A percentile compares a stretch with the other conserved stretches of the same genome.
These are phyloP conservation scores for Erythrophleum ivorense DNA, from an alignment of 331 rosid genomes.

Conservation along the genomic window DNA sequence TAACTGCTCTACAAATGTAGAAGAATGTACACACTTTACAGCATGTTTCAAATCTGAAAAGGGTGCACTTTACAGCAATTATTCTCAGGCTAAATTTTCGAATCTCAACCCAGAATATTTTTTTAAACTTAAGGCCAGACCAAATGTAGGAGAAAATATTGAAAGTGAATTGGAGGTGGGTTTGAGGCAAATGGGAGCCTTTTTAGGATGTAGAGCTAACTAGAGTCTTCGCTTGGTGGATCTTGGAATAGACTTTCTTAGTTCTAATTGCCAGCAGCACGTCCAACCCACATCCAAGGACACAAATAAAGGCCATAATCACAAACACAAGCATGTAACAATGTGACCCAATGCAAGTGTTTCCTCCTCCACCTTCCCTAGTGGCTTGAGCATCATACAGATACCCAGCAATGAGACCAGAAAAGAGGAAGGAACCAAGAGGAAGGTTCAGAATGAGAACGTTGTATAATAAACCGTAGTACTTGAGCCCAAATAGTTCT, in stretches of 20 bases:
- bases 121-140: neutral
- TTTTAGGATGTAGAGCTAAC: neutral
- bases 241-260: slow-evolving; percentile 56
- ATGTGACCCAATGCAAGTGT: slow-evolving; percentile 72
- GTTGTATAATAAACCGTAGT: slow-evolving; percentile 80
- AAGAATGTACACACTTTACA: neutral
- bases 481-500: slow-evolving; percentile 79
- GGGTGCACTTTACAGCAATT: neutral
- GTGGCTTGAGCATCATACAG: slow-evolving; percentile 77
- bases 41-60: neutral
- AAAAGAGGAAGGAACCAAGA: slow-evolving; percentile 78
- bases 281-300: slow-evolving; percentile 68
- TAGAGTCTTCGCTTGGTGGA: slow-evolving; percentile 26
- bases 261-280: slow-evolving; percentile 60
- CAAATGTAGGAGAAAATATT: neutral
- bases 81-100: neutral
- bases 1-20: neutral
- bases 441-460: slow-evolving; percentile 79
- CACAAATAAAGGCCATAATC: slow-evolving; percentile 45
- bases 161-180: neutral
- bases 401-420: slow-evolving; percentile 77
- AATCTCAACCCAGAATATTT: neutral
- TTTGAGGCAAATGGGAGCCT: neutral
- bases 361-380: slow-evolving; percentile 61
- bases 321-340: slow-evolving; percentile 66